Evolutionary conservation across 1,139 yeast genomes (phyloP).

Genomic region (Casaregolazyma lundiana): DNA sequence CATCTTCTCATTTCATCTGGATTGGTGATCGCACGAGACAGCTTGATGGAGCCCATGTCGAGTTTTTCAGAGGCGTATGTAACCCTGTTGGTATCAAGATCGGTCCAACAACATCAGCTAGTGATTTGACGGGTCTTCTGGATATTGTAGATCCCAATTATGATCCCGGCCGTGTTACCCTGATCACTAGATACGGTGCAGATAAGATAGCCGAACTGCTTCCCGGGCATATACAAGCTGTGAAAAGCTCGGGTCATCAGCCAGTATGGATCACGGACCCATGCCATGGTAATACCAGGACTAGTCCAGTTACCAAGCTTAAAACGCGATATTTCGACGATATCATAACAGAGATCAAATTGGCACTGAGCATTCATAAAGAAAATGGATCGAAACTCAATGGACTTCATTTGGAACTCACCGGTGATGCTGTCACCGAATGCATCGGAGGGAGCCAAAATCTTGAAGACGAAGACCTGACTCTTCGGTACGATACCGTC

Average conservation of each 20-base stretch:
- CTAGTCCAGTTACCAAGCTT: slow-evolving; percentile 37
- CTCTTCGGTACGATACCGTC: slow-evolving; percentile 39
- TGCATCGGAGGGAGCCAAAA: slow-evolving; percentile 43
- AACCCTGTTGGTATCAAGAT: slow-evolving; percentile 44
- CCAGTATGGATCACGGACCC: slow-evolving; percentile 43
- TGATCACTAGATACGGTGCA: slow-evolving; percentile 42
- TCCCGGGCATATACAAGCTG: slow-evolving; percentile 40
- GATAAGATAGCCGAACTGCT: slow-evolving; percentile 34
- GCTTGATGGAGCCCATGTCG: slow-evolving; percentile 43
- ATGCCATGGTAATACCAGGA: slow-evolving; percentile 42
- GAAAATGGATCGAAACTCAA: slow-evolving; percentile 33
- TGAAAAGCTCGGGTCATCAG: slow-evolving; percentile 36
- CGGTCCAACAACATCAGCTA: slow-evolving; percentile 39
- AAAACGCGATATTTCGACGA: slow-evolving; percentile 43
- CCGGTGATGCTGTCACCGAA: slow-evolving; percentile 44
- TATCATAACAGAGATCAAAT: slow-evolving; percentile 37
- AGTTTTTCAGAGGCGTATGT: slow-evolving; percentile 41
- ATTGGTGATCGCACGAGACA: slow-evolving; percentile 44
- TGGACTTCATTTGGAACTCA: slow-evolving; percentile 42
- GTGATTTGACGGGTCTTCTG: slow-evolving; percentile 36
- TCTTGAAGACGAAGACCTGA: slow-evolving; percentile 39
- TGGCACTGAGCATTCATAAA: slow-evolving; percentile 36
- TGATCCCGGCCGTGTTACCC: slow-evolving; percentile 39
- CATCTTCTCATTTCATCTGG: slow-evolving; percentile 44
- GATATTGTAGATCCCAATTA: slow-evolving; percentile 39